Base-by-base conservation (phyloP, 345 rosid species). In the Syzygium jambos region DNA sequence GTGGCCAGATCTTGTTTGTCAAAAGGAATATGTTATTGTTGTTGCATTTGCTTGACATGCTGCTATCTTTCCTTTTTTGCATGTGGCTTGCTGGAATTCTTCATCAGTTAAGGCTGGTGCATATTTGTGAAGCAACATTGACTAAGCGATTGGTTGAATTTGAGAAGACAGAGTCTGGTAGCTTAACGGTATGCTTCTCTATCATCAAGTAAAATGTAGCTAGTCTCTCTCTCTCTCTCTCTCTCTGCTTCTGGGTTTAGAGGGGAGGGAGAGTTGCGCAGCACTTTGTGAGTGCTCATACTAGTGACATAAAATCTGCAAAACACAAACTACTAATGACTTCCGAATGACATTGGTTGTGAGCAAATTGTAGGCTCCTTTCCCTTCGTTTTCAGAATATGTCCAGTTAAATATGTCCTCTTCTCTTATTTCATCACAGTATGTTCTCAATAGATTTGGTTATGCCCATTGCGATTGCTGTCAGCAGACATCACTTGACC, bases 51-150 rank as follows among this genome's bases (percentile, higher is more conserved):
- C 80, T 59, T 38, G 53, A 86, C 78, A 23, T 86, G 78, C 43
- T 59, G 53, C 53, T 78, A 46, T 80, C 46, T 86, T 59, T 34
- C 53, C 41, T n/a, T 19, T 51, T 51, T 38, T 49, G 85, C 85
- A 83, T 17, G 52, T 87, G 86, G 86, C 87, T 13, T 88, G 80
- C 63, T 89, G 57, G 88, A 56, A 87, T 52, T 84, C 85, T 34
- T 87, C 86, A 89, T 87, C 93, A 97, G 99, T 92, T 94, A 87
- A 92, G 91, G 87, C 85, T 94, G 92, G 98, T 96, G 88, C 99
- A 98, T 90, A 89, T 98, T 88, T 96, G 98, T 89, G 99, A 95
- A 92, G 96, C 98, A 91, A 98, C 99, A 29, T 89, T 96, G 89
- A 92, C 96, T 87, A 98, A 98, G 93, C 92, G 99, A 68, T 92